phyloP scores from a whole-genome alignment of 805 yeast genomes.

The Candida succiphila region DNA sequence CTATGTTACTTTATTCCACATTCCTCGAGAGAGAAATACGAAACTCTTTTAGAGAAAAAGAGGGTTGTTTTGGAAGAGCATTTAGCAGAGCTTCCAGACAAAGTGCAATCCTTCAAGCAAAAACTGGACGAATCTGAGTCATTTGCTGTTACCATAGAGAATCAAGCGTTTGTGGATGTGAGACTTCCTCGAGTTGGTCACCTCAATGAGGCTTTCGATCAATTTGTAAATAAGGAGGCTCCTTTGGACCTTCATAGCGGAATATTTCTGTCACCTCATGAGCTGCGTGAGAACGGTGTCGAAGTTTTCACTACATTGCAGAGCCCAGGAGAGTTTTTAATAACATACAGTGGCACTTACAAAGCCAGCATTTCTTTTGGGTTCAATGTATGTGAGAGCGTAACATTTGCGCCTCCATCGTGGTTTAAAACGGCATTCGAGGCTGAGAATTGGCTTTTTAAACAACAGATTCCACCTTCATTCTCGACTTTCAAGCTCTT shows the following conservation, averaged over 20 bases:
- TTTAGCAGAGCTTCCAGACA: neutral
- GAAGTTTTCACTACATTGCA: constrained; percentile 39
- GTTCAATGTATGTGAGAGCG: constrained; percentile 43
- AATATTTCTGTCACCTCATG: constrained; percentile 37
- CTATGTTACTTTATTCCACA: constrained; percentile 60
- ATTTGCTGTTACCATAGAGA: constrained; percentile 13
- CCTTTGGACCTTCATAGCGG: constrained; percentile 28
- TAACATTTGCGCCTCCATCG: constrained; percentile 42
- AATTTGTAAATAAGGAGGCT: constrained; percentile 10
- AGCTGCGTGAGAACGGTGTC: constrained; percentile 39
- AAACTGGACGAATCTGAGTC: constrained; percentile 8
- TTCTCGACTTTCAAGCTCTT: constrained; percentile 42
- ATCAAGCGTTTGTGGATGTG: constrained; percentile 9
- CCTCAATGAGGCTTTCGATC: constrained; percentile 18
- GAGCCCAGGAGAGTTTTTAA: constrained; percentile 49
- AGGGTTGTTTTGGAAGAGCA: constrained; percentile 4
- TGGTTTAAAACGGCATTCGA: constrained; percentile 45
- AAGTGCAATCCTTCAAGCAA: neutral
- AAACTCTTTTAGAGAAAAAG: constrained; percentile 22
- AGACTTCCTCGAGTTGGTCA: constrained; percentile 18
- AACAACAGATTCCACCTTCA: constrained; percentile 38
- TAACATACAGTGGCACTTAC: constrained; percentile 48
- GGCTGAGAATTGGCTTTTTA: constrained; percentile 40
- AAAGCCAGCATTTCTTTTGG: constrained; percentile 45
- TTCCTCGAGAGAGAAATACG: constrained; percentile 41